Conservation (phyloP, 2,329 filamentous ascomycete genomes). For the Fusarium poae region DNA sequence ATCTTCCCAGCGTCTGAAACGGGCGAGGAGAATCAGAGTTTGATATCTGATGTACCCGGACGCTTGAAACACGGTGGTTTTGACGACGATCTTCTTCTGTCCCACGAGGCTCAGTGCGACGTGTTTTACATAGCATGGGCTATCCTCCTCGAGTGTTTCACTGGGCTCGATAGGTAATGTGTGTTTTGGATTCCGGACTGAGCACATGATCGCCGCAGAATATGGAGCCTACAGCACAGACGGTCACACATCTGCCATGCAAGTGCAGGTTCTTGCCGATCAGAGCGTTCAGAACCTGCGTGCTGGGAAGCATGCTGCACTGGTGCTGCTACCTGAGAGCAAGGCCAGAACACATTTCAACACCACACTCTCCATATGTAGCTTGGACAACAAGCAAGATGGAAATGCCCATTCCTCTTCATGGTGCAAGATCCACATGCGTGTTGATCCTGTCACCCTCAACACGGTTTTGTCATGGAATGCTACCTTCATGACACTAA, state of each 20-base stretch:
- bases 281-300: slow-evolving; percentile 7
- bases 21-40: slow-evolving; percentile 19
- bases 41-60: no score
- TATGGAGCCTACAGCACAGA: not conserved
- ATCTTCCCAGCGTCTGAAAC: slow-evolving; percentile 43
- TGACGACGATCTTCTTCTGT: slow-evolving; percentile 1
- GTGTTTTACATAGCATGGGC: slow-evolving; percentile 30
- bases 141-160: slow-evolving; percentile 41
- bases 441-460: slow-evolving; percentile 33
- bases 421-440: slow-evolving; percentile 40
- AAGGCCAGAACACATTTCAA: slow-evolving; percentile 57
- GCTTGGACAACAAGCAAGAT: slow-evolving; percentile 46
- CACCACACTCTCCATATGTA: slow-evolving; percentile 56
- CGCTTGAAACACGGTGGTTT: no score
- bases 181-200: slow-evolving; percentile 32
- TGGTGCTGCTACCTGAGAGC: not conserved
- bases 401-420: not conserved
- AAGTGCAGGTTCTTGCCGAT: slow-evolving; percentile 17
- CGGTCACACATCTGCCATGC: not conserved
- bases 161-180: slow-evolving; percentile 39
- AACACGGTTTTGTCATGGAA: slow-evolving; percentile 51
- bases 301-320: not conserved
- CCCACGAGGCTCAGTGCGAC: slow-evolving; percentile 12
- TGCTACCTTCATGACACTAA: slow-evolving; percentile 55
- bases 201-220: slow-evolving; percentile 1